These are phyloP conservation scores for Blastobotrys illinoisensis DNA, from an alignment of 1,139 yeast species.

Conservation along the genomic window DNA sequence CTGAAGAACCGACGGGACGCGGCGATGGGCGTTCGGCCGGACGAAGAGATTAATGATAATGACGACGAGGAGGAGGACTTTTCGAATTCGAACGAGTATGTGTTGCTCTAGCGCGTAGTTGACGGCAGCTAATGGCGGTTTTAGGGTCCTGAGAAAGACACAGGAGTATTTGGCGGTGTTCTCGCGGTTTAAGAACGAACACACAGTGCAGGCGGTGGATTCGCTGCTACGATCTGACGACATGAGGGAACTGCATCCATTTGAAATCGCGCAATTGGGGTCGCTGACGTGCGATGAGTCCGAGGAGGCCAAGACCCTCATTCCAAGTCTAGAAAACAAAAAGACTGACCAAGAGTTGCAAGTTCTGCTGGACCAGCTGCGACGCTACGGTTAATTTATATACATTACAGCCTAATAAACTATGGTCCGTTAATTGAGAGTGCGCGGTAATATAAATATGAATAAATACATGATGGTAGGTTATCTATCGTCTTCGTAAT, in stretches of 20 bases:
- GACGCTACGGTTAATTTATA: constrained; percentile 27
- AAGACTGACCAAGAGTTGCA: constrained; percentile 85
- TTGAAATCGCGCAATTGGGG: constrained; percentile 87
- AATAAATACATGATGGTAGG: background rate
- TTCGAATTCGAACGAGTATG: constrained; percentile 37
- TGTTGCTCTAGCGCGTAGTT: background rate
- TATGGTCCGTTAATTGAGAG: too few relatives aligned
- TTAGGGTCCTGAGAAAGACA: constrained; percentile 78
- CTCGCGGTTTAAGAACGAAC: constrained; percentile 86
- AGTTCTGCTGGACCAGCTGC: constrained; percentile 56
- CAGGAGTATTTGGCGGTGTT: constrained; percentile 80
- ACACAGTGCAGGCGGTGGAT: constrained; percentile 91
- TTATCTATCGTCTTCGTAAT: background rate
- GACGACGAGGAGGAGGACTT: constrained; percentile 39
- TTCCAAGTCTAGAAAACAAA: constrained; percentile 78
- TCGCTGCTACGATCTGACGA: constrained; percentile 69
- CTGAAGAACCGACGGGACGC: constrained; percentile 67
- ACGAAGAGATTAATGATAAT: constrained; percentile 37
- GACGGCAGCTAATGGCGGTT: background rate
- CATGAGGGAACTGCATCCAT: constrained; percentile 74
- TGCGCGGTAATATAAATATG: background rate
- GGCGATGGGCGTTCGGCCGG: constrained; percentile 37
- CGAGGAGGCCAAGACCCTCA: constrained; percentile 91
- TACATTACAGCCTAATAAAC: background rate
- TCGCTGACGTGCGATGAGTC: constrained; percentile 94